Evolutionary conservation across 257 asterid genomes (phyloP), one percentile per base, ranked within the genome.

Genomic region (Solanum etuberosum): DNA sequence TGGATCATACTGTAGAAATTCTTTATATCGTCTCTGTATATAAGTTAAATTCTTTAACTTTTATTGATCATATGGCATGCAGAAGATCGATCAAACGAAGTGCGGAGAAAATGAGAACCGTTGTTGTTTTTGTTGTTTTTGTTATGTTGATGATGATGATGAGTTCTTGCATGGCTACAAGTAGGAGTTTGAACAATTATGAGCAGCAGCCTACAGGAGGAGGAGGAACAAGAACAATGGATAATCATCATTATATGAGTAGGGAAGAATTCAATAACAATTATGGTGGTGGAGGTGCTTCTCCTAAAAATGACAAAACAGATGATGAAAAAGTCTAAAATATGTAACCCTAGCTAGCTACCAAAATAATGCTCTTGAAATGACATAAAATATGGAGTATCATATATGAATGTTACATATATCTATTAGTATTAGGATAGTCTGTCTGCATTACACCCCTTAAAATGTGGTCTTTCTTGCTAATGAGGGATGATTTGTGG

Each of bases 101-200:
- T 18, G 18, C 12, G 9, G 12, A 8, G 5, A 72, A 35, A 34
- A 72, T 72, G 81, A 72, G 29, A 9, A 20, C 3, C 6, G 3
- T 23, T 57, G 1, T 23, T 15, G 40, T 68, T 20, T 25, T 35
- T 34, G 46, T 72, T 72, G 81, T 34, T n/a, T 63, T 63, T 9
- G 29, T 20, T 34, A 34, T 72, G 43, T 9, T 72, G 76, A 13
- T 31, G 80, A 35, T 72, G 80, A 21, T 72, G 48, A 72, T 20
- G 80, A 72, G 48, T 72, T 38, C 59, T 37, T 40, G 83, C 83
- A 12, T 38, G 83, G 83, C 35, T n/a, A 76, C 83, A 76, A 76
- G 83, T 76, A 76, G 83, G 59, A 76, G 35, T 76, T 13, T 11
- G 57, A n/a, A 76, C 15, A n/a, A 76, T 73, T 34, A 72, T 6